Evolutionary conservation across 192 early-diverging fungal species (phyloP).

Genomic region (Backusella parvicylindrica): DNA sequence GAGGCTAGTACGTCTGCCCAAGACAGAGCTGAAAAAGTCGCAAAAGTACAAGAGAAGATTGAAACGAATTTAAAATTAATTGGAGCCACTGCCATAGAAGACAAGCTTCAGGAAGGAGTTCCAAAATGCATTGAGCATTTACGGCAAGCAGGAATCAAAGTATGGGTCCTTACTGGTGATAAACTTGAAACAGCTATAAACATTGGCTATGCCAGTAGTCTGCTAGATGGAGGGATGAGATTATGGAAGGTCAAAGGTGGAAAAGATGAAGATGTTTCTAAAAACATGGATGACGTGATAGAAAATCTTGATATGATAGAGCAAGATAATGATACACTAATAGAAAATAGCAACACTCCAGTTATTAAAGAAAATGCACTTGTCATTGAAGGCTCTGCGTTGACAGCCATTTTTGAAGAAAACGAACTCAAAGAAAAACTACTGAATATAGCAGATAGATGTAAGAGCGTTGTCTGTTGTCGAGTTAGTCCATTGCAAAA

Average conservation of each 20-base stretch:
- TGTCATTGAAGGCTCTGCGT: slow-evolving; percentile 80
- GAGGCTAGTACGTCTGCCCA: slow-evolving; percentile 67
- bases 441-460: slow-evolving; percentile 66
- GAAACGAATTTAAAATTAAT: slow-evolving; percentile 81
- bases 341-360: neutral
- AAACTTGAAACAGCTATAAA: slow-evolving; percentile 99
- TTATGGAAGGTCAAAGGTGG: slow-evolving; percentile 53
- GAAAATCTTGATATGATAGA: slow-evolving; percentile 32
- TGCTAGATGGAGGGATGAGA: slow-evolving; percentile 67
- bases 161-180: slow-evolving; percentile 98
- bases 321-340: neutral
- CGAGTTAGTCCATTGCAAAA: slow-evolving; percentile 93
- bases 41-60: slow-evolving; percentile 69
- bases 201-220: slow-evolving; percentile 85
- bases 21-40: slow-evolving; percentile 72
- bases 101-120: slow-evolving; percentile 94
- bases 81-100: slow-evolving; percentile 96
- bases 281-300: slow-evolving; percentile 37
- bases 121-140: slow-evolving; percentile 86
- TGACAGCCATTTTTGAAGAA: slow-evolving; percentile 52
- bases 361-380: slow-evolving; percentile 53
- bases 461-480: slow-evolving; percentile 90
- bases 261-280: neutral
- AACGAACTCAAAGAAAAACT: slow-evolving; percentile 53
- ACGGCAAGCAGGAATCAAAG: slow-evolving; percentile 83